Evolutionary conservation across 768 basidiomycete genomes (phyloP), one percentile per base, ranked within the genome.

Genomic region (Leucocoprinus sp.): DNA sequence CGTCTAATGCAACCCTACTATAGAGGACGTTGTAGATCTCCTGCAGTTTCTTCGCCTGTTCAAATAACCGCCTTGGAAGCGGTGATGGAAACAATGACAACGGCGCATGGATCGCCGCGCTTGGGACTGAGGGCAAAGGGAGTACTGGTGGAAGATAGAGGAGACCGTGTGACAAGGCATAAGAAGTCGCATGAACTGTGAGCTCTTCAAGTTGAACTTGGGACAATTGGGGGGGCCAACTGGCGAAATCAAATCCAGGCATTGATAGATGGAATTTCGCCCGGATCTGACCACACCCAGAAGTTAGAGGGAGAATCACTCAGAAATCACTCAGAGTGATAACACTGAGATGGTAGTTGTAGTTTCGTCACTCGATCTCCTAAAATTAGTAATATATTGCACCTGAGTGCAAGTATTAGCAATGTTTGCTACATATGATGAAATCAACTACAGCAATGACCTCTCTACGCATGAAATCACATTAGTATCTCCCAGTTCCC

Each of bases 101-200:
- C 0, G 96, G 96, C 0, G 93, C 93, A 58, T 96, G 88, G 53
- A 93, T 88, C 0, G 81, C 82, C n/a, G 82, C 78, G 8, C 78
- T 76, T 1, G 84, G 79, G 36, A 65, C 54, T 19, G 66, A 56
- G 1, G 78, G 66, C 46, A 80, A 74, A 24, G 61, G 67, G 7
- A 67, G 54, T 1, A 66, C 61, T 2, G 73, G 66, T 8, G 87
- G 88, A 15, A 92, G 80, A 60, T 89, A 90, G n/a, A 84, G 67
- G 22, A 97, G 70, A 5, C 89, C 88, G 60, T 86, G 83, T 2
- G 90, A 76, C 40, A 98, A 71, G 2, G 93, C 86, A 55, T 86
- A 93, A 0, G 85, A 85, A 0, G 86, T 79, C 0, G 91, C 85
- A 24, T 78, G 68, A 14, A 76, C 61, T 0, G 78, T 73, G 42